Base-by-base conservation (phyloP, 2,329 filamentous ascomycete species). In the Trichoderma harzianum region DNA sequence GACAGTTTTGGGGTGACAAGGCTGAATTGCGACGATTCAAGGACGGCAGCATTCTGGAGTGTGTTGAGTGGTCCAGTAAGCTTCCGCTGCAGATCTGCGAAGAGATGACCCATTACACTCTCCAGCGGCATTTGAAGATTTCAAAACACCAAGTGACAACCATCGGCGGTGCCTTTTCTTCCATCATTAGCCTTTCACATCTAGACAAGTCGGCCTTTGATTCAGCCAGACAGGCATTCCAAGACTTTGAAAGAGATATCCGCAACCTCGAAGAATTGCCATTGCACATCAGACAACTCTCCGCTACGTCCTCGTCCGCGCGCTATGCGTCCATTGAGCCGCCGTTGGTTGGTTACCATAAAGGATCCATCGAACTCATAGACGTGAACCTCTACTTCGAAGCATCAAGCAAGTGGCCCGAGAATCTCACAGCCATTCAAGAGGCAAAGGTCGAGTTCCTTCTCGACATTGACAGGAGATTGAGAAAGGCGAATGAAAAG, bases 1-100 rank as follows among this genome's bases (percentile, higher is more conserved):
- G 93, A 43, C 89, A 91, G 39, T 98, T 99, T 79, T 99, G 97
- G 96, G 96, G 95, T 7, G 92, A 95, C 11, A 97, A 96, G 79
- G 89, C 96, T 1, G 96, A 99, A 80, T 86, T 99, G 60, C 90
- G 96, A 74, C 92, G 96, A 24, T 99, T 99, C 85, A 97, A 95
- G 77, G 94, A 98, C 78, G 96, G 96, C 26, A 95, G 92, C 76
- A 98, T 99, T 75, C 86, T 94, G 10, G 97, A 99, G 81, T 97
- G 93, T 77, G 85, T 98, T 34, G 91, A 97, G 24, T 99, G 96
- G 96, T 86, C 86, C 2, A 88, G 90, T 74, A 86, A 88, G 69
- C 84, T 87, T 1, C 84, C 89, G 1, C 84, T 86, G 3, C 88
- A 91, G 7, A 89, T 97, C 24, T 89, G 94, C 67, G 88, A 94